Evolutionary conservation across 306 rosid genomes (phyloP).

Genomic region (Begonia loranthoides): DNA sequence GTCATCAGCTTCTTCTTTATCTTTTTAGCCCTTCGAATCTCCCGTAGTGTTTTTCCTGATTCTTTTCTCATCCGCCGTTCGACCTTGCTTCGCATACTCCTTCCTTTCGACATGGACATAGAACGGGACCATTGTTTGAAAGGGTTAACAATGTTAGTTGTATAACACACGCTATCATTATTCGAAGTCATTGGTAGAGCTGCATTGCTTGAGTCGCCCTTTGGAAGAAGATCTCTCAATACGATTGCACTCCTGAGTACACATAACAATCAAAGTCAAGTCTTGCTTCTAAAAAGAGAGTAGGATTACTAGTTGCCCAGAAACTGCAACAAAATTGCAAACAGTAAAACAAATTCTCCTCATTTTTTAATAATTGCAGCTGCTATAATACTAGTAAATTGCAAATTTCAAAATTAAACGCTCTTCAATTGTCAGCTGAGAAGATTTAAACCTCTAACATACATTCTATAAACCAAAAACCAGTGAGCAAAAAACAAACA

Average conservation of each 20-base stretch:
- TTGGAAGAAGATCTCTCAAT: constrained; percentile 19
- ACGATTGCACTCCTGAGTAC: constrained; percentile 30
- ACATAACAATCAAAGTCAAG: constrained; percentile 4
- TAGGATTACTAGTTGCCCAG: not conserved
- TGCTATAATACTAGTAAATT: too few relatives aligned
- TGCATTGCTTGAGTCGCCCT: constrained; percentile 22
- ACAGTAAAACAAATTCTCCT: too few relatives aligned
- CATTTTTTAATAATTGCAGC: too few relatives aligned
- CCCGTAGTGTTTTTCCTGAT: constrained; percentile 81
- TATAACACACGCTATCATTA: constrained; percentile 19
- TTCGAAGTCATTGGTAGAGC: constrained; percentile 14
- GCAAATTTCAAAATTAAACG: not conserved
- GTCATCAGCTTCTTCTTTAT: constrained; percentile 89
- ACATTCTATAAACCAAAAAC: not conserved
- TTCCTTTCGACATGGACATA: constrained; percentile 74
- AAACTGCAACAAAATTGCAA: not conserved
- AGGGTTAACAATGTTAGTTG: constrained; percentile 22
- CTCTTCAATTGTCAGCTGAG: not conserved
- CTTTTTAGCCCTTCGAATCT: constrained; percentile 71
- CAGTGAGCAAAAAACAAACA: too few relatives aligned
- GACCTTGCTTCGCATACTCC: constrained; percentile 92
- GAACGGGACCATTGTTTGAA: constrained; percentile 37
- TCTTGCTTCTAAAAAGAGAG: not conserved
- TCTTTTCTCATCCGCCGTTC: constrained; percentile 84
- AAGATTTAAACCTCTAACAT: not conserved